Evolutionary conservation across 2,329 filamentous ascomycete genomes (phyloP).

Genomic region (Scytalidium lignicola): DNA sequence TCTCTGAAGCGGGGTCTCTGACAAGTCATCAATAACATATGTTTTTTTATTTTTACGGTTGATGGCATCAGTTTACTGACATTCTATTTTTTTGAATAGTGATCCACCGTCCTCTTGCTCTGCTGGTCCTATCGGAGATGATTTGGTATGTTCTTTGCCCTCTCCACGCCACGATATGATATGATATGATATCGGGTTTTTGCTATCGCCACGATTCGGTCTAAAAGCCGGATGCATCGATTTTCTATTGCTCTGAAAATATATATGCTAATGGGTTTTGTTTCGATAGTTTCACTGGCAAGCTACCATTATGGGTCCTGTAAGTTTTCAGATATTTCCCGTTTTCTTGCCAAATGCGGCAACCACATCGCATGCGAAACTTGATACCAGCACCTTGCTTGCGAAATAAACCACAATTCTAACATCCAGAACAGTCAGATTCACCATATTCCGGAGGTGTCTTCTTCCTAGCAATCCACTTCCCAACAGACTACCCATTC

Average conservation of each 20-base stretch:
- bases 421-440: slow-evolving; percentile 59
- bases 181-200: not conserved
- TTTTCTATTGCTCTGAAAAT: not conserved
- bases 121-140: slow-evolving; percentile 92
- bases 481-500: slow-evolving; percentile 99
- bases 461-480: slow-evolving; percentile 98
- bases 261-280: slow-evolving; percentile 27
- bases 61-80: slow-evolving; percentile 14
- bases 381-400: too few species aligned
- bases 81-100: slow-evolving; percentile 43
- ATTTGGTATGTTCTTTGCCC: slow-evolving; percentile 68
- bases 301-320: slow-evolving; percentile 99
- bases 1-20: slow-evolving; percentile 26
- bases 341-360: too few species aligned
- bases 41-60: slow-evolving; percentile 6
- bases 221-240: slow-evolving; percentile 1
- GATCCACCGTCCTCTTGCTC: slow-evolving; percentile 99
- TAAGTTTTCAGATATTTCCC: slow-evolving; percentile 47
- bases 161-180: slow-evolving; percentile 15
- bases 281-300: slow-evolving; percentile 91
- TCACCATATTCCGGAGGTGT: slow-evolving; percentile 97
- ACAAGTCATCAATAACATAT: slow-evolving; percentile 28
- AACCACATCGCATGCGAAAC: too few species aligned
- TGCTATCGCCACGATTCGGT: slow-evolving; percentile 18
- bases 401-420: slow-evolving; percentile 13